A percentile compares a stretch with the other conserved stretches of the same genome.
phyloP scores from a whole-genome alignment of 1,284 basidiomycete species.

The Ustilago shanxiensis region DNA sequence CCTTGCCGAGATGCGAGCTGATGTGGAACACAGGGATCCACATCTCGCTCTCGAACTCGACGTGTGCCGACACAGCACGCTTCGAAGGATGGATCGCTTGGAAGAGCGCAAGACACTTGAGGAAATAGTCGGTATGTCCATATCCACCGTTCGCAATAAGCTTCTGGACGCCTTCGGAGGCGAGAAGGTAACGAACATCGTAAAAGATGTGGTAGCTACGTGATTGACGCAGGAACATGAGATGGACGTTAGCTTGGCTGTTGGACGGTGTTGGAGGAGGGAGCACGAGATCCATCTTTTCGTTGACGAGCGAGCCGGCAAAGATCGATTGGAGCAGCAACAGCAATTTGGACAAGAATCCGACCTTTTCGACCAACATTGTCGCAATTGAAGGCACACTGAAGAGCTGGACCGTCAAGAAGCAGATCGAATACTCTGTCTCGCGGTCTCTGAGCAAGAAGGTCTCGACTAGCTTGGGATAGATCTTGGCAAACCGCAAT shows the following conservation, averaged over 20 bases:
- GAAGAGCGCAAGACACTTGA: constrained; percentile 64
- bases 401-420: constrained; percentile 69
- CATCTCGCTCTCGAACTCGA: constrained; percentile 68
- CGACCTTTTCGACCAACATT: constrained; percentile 57
- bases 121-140: constrained; percentile 49
- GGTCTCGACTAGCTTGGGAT: constrained; percentile 65
- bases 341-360: constrained; percentile 58
- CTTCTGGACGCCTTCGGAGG: constrained; percentile 63
- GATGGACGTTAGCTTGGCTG: constrained; percentile 55
- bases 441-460: constrained; percentile 68
- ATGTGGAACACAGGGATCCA: constrained; percentile 68
- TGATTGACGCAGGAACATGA: constrained; percentile 55
- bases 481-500: constrained; percentile 70
- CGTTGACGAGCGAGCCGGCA: constrained; percentile 45
- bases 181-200: constrained; percentile 66
- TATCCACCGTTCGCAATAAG: constrained; percentile 48
- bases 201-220: constrained; percentile 67
- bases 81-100: constrained; percentile 64
- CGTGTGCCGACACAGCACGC: constrained; percentile 61
- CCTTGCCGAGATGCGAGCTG: constrained; percentile 63
- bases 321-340: constrained; percentile 64
- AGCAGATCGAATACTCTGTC: constrained; percentile 67
- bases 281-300: constrained; percentile 45
- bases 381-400: constrained; percentile 67
- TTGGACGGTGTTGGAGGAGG: constrained; percentile 51